Conservation (phyloP, 1,139 yeast species). For the Geotrichum histeridarum region DNA sequence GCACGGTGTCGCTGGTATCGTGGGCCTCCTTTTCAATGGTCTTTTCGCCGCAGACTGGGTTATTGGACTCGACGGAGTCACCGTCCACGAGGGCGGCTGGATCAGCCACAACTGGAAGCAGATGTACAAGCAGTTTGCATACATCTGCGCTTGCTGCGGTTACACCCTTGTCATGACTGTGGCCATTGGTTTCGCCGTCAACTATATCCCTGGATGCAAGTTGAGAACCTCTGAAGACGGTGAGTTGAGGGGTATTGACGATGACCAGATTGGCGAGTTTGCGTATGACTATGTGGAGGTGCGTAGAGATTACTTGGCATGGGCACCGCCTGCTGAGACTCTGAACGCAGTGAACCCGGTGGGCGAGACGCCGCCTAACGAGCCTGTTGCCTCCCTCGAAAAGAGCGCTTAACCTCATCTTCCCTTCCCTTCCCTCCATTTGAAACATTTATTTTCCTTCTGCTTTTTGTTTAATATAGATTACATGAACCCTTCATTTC, state of each 20-base stretch:
- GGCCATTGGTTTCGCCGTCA: conserved; percentile 63
- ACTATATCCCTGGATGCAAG: conserved; percentile 76
- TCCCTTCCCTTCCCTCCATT: neutral
- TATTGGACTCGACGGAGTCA: conserved; percentile 74
- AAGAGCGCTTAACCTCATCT: neutral
- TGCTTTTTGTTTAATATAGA: neutral
- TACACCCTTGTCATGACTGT: conserved; percentile 75
- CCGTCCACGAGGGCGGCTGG: conserved; percentile 90
- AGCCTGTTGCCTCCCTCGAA: conserved; percentile 7
- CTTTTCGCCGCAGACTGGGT: conserved; percentile 86
- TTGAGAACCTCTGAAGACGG: conserved; percentile 78
- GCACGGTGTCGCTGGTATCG: conserved; percentile 94
- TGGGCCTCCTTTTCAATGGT: conserved; percentile 84
- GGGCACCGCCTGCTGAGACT: conserved; percentile 7
- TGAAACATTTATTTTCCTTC: neutral
- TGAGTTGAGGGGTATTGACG: conserved; percentile 88
- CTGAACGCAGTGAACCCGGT: conserved; percentile 7
- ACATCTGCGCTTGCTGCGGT: conserved; percentile 66
- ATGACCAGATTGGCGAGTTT: conserved; percentile 96
- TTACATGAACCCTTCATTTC: neutral
- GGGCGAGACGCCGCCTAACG: conserved; percentile 7
- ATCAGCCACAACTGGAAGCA: conserved; percentile 85
- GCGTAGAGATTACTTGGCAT: conserved; percentile 3
- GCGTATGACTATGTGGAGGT: conserved; percentile 96
- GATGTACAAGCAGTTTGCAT: conserved; percentile 83